These are phyloP conservation scores for Corinectria fuckeliana DNA, from an alignment of 2,329 filamentous ascomycete species.

Conservation along the genomic window DNA sequence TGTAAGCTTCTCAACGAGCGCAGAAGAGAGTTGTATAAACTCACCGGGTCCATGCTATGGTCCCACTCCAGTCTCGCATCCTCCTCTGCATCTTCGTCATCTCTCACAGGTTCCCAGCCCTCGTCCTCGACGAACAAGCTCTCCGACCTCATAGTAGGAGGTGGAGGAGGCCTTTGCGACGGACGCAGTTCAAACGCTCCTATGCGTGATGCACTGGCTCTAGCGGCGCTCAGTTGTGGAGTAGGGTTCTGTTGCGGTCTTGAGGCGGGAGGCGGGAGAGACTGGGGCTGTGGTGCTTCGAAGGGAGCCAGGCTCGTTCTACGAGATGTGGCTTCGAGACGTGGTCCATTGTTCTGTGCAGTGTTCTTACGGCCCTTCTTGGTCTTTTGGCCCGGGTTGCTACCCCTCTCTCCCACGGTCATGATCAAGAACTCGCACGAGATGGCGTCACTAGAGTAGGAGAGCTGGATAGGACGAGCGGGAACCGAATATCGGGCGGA, in stretches of 20 bases:
- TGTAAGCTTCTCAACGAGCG: constrained; percentile 37
- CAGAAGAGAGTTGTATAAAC: constrained; percentile 32
- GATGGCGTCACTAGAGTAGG: constrained; percentile 72
- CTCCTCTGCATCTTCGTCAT: constrained; percentile 67
- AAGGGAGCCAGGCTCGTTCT: constrained; percentile 50
- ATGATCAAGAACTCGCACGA: constrained; percentile 81
- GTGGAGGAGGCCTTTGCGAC: constrained; percentile 60
- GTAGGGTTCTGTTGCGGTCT: constrained; percentile 41
- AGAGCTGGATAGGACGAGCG: constrained; percentile 74
- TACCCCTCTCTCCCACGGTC: constrained; percentile 74
- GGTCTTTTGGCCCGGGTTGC: constrained; percentile 54
- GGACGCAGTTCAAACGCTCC: constrained; percentile 56
- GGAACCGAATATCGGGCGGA: constrained; percentile 75
- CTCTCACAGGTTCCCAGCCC: constrained; percentile 73
- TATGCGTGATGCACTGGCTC: constrained; percentile 45
- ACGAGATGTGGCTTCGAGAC: constrained; percentile 56
- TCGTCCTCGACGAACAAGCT: constrained; percentile 80
- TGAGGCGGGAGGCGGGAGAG: constrained; percentile 34
- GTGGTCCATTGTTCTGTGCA: constrained; percentile 44
- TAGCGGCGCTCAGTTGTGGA: constrained; percentile 44
- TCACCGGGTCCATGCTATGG: constrained; percentile 68
- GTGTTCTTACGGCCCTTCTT: constrained; percentile 54
- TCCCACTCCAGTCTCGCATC: constrained; percentile 78
- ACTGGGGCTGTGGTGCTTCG: constrained; percentile 38
- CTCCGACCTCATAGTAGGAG: constrained; percentile 66